These are phyloP conservation scores for Yarrowia hollandica DNA, from an alignment of 805 yeast species.

Conservation along the genomic window DNA sequence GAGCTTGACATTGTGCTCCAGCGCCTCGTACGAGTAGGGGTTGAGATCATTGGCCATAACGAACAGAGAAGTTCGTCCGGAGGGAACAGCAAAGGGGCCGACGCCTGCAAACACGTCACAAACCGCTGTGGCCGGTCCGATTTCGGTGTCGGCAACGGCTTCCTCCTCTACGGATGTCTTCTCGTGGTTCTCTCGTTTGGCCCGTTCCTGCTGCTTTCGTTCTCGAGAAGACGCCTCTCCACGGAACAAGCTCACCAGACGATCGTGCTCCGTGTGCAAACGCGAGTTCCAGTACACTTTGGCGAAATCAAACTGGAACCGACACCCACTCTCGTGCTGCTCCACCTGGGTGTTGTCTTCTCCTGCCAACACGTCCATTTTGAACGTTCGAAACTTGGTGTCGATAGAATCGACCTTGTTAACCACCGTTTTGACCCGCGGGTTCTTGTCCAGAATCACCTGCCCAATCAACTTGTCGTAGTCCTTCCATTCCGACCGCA, in stretches of 20 bases:
- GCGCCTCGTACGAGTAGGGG: conserved; percentile 76
- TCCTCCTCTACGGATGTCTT: background rate
- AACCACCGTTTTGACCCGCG: conserved; percentile 81
- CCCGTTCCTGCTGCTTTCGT: conserved; percentile 7
- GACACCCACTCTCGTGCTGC: conserved; percentile 84
- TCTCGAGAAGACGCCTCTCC: conserved; percentile 47
- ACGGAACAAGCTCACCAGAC: conserved; percentile 62
- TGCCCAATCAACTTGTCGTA: conserved; percentile 81
- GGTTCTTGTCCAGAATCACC: conserved; percentile 83
- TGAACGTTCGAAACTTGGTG: conserved; percentile 85
- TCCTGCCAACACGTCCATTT: conserved; percentile 93
- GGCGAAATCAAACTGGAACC: conserved; percentile 82
- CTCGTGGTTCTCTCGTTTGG: conserved; percentile 17
- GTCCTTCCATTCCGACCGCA: conserved; percentile 81
- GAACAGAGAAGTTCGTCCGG: conserved; percentile 76
- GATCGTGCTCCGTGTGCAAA: conserved; percentile 87
- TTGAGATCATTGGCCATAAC: conserved; percentile 92
- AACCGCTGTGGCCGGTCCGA: conserved; percentile 49
- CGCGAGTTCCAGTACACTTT: conserved; percentile 98
- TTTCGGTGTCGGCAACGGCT: background rate
- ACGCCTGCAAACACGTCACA: conserved; percentile 98
- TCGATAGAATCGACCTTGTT: conserved; percentile 87
- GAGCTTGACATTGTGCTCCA: conserved; percentile 59
- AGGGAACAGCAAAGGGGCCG: conserved; percentile 97
- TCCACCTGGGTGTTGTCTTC: conserved; percentile 67